Evolutionary conservation across 768 basidiomycete species (phyloP).

Genomic region (Suillus luteus): DNA sequence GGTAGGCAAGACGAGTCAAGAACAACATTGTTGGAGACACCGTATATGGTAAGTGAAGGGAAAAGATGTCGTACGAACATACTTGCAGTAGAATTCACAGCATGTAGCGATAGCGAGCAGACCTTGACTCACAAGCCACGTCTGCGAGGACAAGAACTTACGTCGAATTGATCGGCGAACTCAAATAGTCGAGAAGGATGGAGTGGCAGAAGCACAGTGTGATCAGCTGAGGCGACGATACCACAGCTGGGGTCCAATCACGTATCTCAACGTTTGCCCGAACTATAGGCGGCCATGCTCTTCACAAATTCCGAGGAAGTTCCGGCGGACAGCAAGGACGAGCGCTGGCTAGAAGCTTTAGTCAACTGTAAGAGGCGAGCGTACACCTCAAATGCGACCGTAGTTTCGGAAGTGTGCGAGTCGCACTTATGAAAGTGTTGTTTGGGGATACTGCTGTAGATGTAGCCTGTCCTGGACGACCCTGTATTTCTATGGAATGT

Average conservation of each 20-base stretch:
- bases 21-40: background rate
- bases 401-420: conserved; percentile 4
- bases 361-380: background rate
- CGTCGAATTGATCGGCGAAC: conserved; percentile 6
- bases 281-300: background rate
- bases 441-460: background rate
- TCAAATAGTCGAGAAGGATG: conserved; percentile 1
- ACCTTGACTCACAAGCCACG: conserved; percentile 6
- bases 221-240: conserved; percentile 2
- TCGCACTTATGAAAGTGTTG: background rate
- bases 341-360: background rate
- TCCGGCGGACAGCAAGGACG: background rate
- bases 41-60: conserved; percentile 1
- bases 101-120: background rate
- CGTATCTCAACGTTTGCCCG: background rate
- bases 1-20: conserved; percentile 2
- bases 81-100: background rate
- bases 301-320: conserved; percentile 5
- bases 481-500: background rate
- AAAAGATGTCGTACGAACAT: conserved; percentile 1
- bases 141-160: background rate
- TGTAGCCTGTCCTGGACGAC: background rate
- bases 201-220: conserved; percentile 3
- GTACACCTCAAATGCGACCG: background rate
- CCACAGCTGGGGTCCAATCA: background rate